These are phyloP conservation scores for Fusarium marasasianum DNA, from an alignment of 2,329 filamentous ascomycete genomes.

Conservation along the genomic window DNA sequence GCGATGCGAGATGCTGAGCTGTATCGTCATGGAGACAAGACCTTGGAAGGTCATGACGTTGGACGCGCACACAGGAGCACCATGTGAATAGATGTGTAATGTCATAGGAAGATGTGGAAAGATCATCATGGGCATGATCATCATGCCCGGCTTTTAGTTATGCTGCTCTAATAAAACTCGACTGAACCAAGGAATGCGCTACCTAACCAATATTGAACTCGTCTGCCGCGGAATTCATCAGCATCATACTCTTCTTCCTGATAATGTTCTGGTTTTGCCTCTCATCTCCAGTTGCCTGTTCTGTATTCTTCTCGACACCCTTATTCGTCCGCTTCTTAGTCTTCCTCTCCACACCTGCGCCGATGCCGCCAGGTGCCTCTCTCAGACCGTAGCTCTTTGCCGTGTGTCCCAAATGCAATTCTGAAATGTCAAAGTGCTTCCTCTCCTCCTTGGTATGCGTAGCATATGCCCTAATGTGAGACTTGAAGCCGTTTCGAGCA, in stretches of 20 bases:
- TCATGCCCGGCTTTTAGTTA: constrained; percentile 29
- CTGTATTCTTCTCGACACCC: constrained; percentile 49
- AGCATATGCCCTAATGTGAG: constrained; percentile 92
- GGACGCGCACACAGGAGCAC: neutral
- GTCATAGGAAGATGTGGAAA: constrained; percentile 3
- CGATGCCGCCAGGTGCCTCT: constrained; percentile 87
- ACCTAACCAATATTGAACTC: constrained; percentile 74
- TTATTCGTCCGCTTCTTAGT: constrained; percentile 52
- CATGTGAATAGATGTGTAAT: neutral
- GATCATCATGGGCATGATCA: constrained; percentile 7
- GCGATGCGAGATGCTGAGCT: constrained; percentile 5
- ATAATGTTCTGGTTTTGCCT: constrained; percentile 53
- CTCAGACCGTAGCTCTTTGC: constrained; percentile 93
- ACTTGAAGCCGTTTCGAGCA: constrained; percentile 86
- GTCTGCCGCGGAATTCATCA: constrained; percentile 69
- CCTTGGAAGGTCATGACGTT: constrained; percentile 19
- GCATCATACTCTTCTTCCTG: constrained; percentile 71
- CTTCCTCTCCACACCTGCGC: constrained; percentile 62
- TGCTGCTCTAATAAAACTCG: constrained; percentile 24
- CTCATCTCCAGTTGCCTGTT: constrained; percentile 47
- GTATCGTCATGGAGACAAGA: constrained; percentile 12
- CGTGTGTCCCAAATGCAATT: constrained; percentile 89
- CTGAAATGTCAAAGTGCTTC: constrained; percentile 88
- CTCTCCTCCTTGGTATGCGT: constrained; percentile 91
- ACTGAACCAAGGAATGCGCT: constrained; percentile 25